Base-by-base conservation (phyloP, 2,329 filamentous ascomycete species). In the Phaeophleospora eucalypticola region DNA sequence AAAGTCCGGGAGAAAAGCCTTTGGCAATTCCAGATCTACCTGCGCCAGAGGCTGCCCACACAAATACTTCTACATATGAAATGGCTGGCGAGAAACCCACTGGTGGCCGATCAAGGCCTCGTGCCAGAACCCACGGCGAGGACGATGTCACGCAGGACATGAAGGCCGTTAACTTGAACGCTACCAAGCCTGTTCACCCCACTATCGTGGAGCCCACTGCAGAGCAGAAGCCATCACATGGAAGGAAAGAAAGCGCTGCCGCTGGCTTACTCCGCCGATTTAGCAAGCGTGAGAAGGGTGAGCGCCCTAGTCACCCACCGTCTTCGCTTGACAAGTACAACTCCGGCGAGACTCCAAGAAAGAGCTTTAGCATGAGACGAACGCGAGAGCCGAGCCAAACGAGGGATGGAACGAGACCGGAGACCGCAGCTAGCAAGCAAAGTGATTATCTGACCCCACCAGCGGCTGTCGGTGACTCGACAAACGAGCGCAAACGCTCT, bases 71-170 rank as follows among this genome's bases (percentile, higher is more conserved):
- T 2, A 73, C 86, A 1, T 95, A 93, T 63, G 90, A 96, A 65
- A 85, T 95, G 78, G 83, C 88, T 0, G 90, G 90, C 15, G 89
- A 95, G 68, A 90, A 84, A 63, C 84, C 87, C 9, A 93, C 87
- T 1, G 88, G 89, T 36, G 87, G 88, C 36, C 79, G 91, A 49
- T 84, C 87, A 27, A 79, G 93, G 41, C 89, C 90, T 6, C 80
- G 93, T 40, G 89, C 93, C 29, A 80, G 93, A 55, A 97, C 93
- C 0, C 91, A 97, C 62, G 93, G 91, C 14, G 93, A 97, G 67
- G 91, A 97, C 53, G 93, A 98, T 48, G 79, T 88, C 9, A 78
- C 83, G 0, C 87, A 95, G 40, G 77, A 78, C 6, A 71, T 86
- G 64, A 85, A 88, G 67, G 81, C 82, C 55, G 68, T 85, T 16